These are phyloP conservation scores for Litchi chinensis DNA, from an alignment of 345 rosid species.

Conservation along the genomic window DNA sequence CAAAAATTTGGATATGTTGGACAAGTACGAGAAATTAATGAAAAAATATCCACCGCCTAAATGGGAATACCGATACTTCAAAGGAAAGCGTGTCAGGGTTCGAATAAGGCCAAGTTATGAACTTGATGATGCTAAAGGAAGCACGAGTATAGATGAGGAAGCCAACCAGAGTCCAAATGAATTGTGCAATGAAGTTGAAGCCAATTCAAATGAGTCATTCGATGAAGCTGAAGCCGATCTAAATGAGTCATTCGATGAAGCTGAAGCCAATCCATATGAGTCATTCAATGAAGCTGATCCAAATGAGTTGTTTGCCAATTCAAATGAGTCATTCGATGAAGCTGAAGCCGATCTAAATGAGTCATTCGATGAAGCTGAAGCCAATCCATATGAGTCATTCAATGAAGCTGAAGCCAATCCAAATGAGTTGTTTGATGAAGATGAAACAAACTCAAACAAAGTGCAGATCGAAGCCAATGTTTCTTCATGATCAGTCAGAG, in stretches of 20 bases:
- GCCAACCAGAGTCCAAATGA: constrained; percentile 6
- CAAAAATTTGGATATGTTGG: constrained; percentile 64
- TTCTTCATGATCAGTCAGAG: constrained; percentile 10
- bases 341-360: background rate
- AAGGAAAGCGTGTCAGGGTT: constrained; percentile 81
- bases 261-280: constrained; percentile 11
- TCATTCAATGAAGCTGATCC: background rate
- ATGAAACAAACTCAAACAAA: background rate
- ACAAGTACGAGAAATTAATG: constrained; percentile 64
- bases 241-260: background rate
- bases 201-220: background rate
- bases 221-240: constrained; percentile 3
- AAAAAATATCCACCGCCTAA: constrained; percentile 83
- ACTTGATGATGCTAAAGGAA: background rate
- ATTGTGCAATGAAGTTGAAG: background rate
- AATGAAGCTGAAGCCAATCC: background rate
- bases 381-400: background rate
- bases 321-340: background rate
- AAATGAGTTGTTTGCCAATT: no score
- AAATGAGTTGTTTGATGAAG: background rate
- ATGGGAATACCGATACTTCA: constrained; percentile 74
- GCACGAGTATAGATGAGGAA: background rate
- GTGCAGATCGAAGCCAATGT: background rate
- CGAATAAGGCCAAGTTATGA: constrained; percentile 39
- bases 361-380: background rate